Evolutionary conservation across 768 basidiomycete species (phyloP).

Genomic region (Gelatoporia subvermispora): DNA sequence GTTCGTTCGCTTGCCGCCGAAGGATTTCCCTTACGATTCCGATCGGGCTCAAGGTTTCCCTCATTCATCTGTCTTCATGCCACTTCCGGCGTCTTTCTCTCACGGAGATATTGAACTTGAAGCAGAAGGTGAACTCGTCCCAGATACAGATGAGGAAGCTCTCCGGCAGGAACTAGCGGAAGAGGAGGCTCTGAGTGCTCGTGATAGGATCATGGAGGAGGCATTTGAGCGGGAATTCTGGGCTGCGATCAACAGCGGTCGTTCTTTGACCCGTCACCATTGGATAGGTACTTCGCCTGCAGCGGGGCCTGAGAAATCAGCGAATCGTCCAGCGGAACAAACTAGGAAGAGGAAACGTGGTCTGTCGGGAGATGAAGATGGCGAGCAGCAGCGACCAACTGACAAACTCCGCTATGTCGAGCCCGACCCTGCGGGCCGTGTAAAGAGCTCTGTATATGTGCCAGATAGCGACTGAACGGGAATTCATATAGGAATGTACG

Average conservation of each 20-base stretch:
- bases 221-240: constrained; percentile 40
- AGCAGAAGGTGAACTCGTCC: constrained; percentile 23
- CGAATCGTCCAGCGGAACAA: background rate
- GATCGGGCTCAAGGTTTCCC: background rate
- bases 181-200: constrained; percentile 37
- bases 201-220: constrained; percentile 28
- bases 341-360: background rate
- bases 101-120: constrained; percentile 6
- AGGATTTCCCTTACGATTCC: constrained; percentile 3
- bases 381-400: constrained; percentile 1
- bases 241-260: constrained; percentile 16
- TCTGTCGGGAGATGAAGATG: background rate
- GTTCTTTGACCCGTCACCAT: background rate
- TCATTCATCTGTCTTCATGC: constrained; percentile 17
- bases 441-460: constrained; percentile 19
- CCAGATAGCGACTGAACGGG: constrained; percentile 16
- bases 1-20: constrained; percentile 28
- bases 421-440: constrained; percentile 12
- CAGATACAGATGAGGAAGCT: constrained; percentile 30
- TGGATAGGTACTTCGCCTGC: background rate
- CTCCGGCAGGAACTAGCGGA: constrained; percentile 36
- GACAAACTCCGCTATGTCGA: constrained; percentile 7
- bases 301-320: background rate
- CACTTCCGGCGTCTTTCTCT: constrained; percentile 11
- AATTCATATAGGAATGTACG: too few relatives aligned